A percentile compares a stretch with the other conserved stretches of the same genome.
phyloP scores from a whole-genome alignment of 345 rosid genomes.

The Fremontodendron californicum region DNA sequence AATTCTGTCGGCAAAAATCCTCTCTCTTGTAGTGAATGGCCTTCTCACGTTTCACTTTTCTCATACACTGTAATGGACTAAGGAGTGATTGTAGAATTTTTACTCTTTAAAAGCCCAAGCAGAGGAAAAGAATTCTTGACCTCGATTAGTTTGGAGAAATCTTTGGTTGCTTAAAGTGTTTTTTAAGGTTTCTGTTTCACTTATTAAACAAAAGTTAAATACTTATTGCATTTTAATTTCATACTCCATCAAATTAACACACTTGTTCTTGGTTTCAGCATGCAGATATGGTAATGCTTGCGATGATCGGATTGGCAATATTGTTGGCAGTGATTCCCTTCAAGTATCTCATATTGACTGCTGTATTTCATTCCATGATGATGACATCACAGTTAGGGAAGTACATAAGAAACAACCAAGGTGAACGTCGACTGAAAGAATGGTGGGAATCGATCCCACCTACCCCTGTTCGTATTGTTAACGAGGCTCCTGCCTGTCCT shows the following conservation, averaged over 20 bases:
- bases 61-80: too few relatives aligned
- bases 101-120: too few relatives aligned
- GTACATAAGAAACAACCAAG: constrained; percentile 38
- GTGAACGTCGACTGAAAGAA: constrained; percentile 60
- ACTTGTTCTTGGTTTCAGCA: constrained; percentile 46
- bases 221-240: too few relatives aligned
- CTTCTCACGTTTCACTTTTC: too few relatives aligned
- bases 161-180: neutral
- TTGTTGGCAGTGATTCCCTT: constrained; percentile 54
- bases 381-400: constrained; percentile 52
- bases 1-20: too few relatives aligned
- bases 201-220: too few relatives aligned
- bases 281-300: constrained; percentile 49
- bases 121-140: too few relatives aligned
- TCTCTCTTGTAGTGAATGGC: too few relatives aligned
- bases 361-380: constrained; percentile 27
- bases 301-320: constrained; percentile 40
- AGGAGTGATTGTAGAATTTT: too few relatives aligned
- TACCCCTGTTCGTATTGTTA: constrained; percentile 48
- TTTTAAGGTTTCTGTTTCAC: neutral
- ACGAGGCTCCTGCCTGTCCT: constrained; percentile 11
- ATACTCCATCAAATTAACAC: neutral
- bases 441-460: constrained; percentile 97
- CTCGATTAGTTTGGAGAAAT: too few relatives aligned
- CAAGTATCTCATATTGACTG: constrained; percentile 45